Base-by-base conservation (phyloP, 2,329 filamentous ascomycete genomes). In the Byssoonygena ceratinophila region DNA sequence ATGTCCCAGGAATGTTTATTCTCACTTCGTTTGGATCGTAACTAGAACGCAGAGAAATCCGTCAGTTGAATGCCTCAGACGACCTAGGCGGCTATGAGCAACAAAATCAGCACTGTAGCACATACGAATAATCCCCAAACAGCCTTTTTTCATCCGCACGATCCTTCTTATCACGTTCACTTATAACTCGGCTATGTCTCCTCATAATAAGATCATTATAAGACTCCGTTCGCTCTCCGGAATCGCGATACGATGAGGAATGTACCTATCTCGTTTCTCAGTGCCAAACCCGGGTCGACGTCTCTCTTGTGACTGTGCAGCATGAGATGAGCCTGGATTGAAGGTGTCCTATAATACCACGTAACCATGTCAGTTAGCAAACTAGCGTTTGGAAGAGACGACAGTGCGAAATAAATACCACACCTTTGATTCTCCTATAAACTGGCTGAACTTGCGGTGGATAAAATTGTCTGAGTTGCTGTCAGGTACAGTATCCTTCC, bases 131-230 rank as follows among this genome's bases (percentile, higher is more conserved):
- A 11, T 47, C 40, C 32, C 55, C 52, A 16, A 54, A 34, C 11
- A 56, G 36, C 31, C 55, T 54, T 37, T 39, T 46, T 43, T 56
- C 55, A 8, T 56, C 51, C 39, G 53, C 45, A 45, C 29, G 46
- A 20, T 54, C 29, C 16, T 46, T 44, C 37, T 37, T 45, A n/a
- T 51, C 40, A 27, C 18, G 9, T 14, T 20, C 27, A 9, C 39
- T 45, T 18, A 41, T 20, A 32, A 12, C 2, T 25, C 22, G 31
- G n/a, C 49, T 51, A 36, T 43, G 36, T 45, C 14, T 8, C 11
- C 31, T 16, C 27, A 12, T 4, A 18, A 3, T 20, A n/a, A n/a
- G n/a, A n/a, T n/a, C n/a, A n/a, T n/a, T n/a, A 39, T 44, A 29
- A 45, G 49, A 37, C 18, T 31, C 22, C 23, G 20, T 27, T 27